These are phyloP conservation scores for Sindora glabra DNA, from an alignment of 306 rosid genomes.

Conservation along the genomic window DNA sequence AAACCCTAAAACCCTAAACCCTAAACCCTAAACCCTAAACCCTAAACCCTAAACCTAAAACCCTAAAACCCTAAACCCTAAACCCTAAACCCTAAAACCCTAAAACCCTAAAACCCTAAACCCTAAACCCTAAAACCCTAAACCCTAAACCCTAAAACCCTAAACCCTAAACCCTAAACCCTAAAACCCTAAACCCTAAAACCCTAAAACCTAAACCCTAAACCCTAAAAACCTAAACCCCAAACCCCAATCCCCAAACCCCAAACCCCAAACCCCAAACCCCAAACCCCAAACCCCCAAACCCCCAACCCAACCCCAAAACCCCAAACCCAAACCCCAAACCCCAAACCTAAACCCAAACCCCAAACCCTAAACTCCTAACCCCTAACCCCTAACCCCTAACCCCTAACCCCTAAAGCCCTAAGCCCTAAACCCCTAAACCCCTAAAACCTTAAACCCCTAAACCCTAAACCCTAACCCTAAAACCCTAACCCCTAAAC, in stretches of 20 bases:
- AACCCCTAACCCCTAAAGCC: background rate
- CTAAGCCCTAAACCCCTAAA: background rate
- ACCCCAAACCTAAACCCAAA: background rate
- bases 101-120: background rate
- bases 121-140: background rate
- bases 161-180: background rate
- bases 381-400: conserved; percentile 4
- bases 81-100: no score
- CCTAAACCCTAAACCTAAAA: background rate
- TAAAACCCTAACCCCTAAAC: background rate
- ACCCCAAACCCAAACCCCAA: background rate
- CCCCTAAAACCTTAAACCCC: conserved; percentile 13
- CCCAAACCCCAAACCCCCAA: background rate
- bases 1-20: background rate
- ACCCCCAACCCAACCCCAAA: background rate
- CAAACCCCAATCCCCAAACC: background rate
- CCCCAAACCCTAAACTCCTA: background rate
- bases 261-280: background rate
- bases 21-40: background rate
- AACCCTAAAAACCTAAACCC: background rate
- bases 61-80: background rate
- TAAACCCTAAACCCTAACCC: background rate
- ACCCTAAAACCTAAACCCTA: no score
- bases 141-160: no score
- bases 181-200: background rate